These are phyloP conservation scores for Ustilago bromivora DNA, from an alignment of 1,284 basidiomycete species.

Conservation along the genomic window DNA sequence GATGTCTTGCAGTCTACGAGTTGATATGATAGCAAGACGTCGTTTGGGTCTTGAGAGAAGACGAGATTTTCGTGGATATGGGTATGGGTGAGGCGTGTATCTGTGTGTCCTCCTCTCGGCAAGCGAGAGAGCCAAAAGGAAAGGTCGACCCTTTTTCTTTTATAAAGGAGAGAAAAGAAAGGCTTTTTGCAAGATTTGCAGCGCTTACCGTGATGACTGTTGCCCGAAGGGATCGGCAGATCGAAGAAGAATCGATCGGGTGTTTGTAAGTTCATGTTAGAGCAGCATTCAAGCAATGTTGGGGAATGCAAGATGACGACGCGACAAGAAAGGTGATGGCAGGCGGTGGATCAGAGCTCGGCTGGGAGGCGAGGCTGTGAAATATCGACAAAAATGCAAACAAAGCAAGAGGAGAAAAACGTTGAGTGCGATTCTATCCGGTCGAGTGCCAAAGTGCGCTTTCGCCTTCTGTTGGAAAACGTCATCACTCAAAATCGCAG, in stretches of 20 bases:
- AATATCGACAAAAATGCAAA: background rate
- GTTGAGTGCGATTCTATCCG: conserved; percentile 16
- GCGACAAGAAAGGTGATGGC: background rate
- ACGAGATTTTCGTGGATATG: background rate
- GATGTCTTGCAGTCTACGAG: too few species aligned
- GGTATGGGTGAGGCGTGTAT: background rate
- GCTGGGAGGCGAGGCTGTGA: background rate
- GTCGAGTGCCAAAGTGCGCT: background rate
- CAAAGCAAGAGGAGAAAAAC: background rate
- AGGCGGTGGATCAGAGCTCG: background rate
- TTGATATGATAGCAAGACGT: too few species aligned
- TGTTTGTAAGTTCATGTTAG: background rate
- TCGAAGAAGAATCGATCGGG: background rate
- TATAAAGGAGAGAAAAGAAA: too few species aligned
- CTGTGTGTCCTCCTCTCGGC: background rate
- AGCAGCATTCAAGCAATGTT: background rate
- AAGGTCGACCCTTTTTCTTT: background rate
- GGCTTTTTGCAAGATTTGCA: too few species aligned
- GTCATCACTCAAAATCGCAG: conserved; percentile 6
- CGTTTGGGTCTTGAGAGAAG: too few species aligned
- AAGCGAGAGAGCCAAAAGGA: background rate
- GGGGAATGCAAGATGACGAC: background rate
- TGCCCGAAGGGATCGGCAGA: background rate
- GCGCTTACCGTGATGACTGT: too few species aligned
- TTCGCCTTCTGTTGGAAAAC: conserved; percentile 15